Evolutionary conservation across 1,139 yeast genomes (phyloP).

Genomic region (Protomyces lactucae-debilis): DNA sequence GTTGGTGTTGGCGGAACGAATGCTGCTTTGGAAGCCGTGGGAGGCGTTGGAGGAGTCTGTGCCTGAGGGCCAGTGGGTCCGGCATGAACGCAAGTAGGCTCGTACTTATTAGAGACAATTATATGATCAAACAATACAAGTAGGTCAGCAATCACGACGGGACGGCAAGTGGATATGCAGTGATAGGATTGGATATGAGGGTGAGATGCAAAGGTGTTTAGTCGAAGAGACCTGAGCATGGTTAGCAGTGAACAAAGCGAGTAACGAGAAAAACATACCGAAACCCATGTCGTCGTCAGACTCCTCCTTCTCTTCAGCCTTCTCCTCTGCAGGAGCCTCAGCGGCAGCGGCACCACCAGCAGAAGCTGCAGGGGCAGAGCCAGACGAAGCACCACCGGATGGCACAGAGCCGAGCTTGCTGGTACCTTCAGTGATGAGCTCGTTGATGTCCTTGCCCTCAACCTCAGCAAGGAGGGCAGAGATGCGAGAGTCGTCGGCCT

Average conservation of each 20-base stretch:
- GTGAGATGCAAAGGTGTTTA: not conserved
- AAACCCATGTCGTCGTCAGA: conserved; percentile 54
- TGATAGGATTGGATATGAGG: not conserved
- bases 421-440: conserved; percentile 92
- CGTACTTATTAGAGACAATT: not conserved
- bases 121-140: not conserved
- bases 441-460: conserved; percentile 88
- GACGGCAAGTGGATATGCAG: not conserved
- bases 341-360: conserved; percentile 65
- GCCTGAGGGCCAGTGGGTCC: conserved; percentile 35
- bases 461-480: conserved; percentile 79
- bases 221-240: not conserved
- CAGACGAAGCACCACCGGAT: conserved; percentile 91
- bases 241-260: not conserved
- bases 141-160: not conserved
- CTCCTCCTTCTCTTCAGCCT: conserved; percentile 55
- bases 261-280: conserved; percentile 39
- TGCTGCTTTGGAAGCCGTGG: conserved; percentile 64
- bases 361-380: conserved; percentile 64
- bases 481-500: conserved; percentile 87
- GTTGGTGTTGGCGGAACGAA: conserved; percentile 59
- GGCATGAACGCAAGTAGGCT: not conserved
- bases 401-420: conserved; percentile 95
- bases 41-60: conserved; percentile 44
- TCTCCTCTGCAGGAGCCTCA: conserved; percentile 58